Percentiles rank a stretch among this genome's conserved stretches.
phyloP scores from a whole-genome alignment of 129 eudicot species.

The Arctium lappa region DNA sequence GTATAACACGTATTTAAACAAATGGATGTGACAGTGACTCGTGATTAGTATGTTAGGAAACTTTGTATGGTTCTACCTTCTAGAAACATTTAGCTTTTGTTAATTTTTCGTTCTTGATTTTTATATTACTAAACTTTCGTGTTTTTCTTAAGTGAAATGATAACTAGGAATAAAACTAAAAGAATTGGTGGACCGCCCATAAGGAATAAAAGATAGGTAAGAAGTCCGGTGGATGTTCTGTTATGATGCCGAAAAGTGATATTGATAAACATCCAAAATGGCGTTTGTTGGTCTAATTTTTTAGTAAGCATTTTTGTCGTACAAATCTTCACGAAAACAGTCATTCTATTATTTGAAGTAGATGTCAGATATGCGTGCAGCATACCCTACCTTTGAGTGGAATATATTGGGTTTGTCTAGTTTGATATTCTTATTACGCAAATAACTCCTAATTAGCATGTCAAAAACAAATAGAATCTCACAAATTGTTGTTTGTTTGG shows the following conservation, averaged over 20 bases:
- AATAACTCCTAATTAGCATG: background rate
- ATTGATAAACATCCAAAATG: conserved; percentile 2
- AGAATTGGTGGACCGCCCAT: conserved; percentile 23
- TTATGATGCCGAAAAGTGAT: conserved; percentile 9
- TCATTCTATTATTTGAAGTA: background rate
- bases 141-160: conserved; percentile 18
- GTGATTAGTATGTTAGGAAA: background rate
- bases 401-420: background rate
- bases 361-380: background rate
- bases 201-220: conserved; percentile 13
- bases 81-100: conserved; percentile 17
- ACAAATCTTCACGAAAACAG: background rate
- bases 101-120: background rate
- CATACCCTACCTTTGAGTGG: background rate
- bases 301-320: background rate
- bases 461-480: too few species aligned
- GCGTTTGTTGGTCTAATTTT: background rate
- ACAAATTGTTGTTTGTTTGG: background rate
- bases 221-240: conserved; percentile 16
- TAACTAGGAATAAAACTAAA: conserved; percentile 15
- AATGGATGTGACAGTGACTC: conserved; percentile 21
- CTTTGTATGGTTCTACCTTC: conserved; percentile 14
- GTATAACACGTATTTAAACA: background rate
- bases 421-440: background rate
- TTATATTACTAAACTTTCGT: background rate